phyloP scores from a whole-genome alignment of 2,329 filamentous ascomycete genomes.

The Exophiala alcalophila region DNA sequence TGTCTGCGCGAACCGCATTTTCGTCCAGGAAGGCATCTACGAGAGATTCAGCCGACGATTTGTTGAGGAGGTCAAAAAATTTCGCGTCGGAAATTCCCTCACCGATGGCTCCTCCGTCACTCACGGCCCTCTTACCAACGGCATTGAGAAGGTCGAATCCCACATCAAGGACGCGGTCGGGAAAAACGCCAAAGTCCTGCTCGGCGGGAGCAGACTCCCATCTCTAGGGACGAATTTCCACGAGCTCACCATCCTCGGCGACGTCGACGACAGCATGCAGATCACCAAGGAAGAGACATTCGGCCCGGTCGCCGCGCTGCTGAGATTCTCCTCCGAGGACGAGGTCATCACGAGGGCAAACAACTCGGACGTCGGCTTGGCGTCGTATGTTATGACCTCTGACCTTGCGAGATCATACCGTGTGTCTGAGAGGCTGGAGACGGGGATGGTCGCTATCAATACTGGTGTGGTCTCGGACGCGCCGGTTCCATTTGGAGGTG shows the following conservation, averaged over 20 bases:
- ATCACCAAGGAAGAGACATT: constrained; percentile 62
- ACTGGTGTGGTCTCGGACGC: constrained; percentile 41
- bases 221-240: constrained; percentile 50
- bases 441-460: constrained; percentile 74
- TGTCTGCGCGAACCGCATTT: constrained; percentile 65
- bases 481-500: constrained; percentile 38
- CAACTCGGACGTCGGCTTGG: constrained; percentile 52
- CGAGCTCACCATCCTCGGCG: constrained; percentile 58
- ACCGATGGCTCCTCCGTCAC: constrained; percentile 65
- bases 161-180: constrained; percentile 23
- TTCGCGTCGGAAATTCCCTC: constrained; percentile 64
- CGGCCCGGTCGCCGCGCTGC: constrained; percentile 38
- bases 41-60: constrained; percentile 68
- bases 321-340: constrained; percentile 53
- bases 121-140: constrained; percentile 64
- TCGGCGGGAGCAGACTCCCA: constrained; percentile 25
- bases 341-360: constrained; percentile 59
- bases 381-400: constrained; percentile 56
- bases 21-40: constrained; percentile 73
- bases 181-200: constrained; percentile 29
- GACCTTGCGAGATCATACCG: constrained; percentile 40
- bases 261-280: constrained; percentile 53
- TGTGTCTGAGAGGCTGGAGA: constrained; percentile 57
- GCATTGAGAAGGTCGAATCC: constrained; percentile 20
- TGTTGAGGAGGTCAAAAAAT: constrained; percentile 67